A percentile compares a stretch with the other conserved stretches of the same genome.
These are phyloP conservation scores for Clavispora santaluciae DNA, from an alignment of 805 yeast genomes.

Conservation along the genomic window DNA sequence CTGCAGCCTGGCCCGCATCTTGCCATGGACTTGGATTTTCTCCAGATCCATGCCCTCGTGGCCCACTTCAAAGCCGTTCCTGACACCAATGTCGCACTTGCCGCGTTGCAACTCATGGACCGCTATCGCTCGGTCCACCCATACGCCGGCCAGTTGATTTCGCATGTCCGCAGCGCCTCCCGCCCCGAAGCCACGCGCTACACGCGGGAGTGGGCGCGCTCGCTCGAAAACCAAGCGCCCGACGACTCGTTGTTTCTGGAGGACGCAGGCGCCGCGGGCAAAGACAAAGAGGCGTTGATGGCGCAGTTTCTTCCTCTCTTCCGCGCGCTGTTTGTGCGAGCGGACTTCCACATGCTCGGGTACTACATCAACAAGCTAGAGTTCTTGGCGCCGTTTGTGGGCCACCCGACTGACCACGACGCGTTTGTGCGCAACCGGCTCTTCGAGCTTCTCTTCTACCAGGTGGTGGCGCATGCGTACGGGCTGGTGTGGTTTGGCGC, in stretches of 20 bases:
- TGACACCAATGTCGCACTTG: constrained; percentile 2
- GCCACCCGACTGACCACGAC: constrained; percentile 19
- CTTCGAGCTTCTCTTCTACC: constrained; percentile 27
- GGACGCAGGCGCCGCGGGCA: constrained; percentile 4
- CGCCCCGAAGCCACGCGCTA: neutral
- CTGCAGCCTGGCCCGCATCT: too few relatives aligned
- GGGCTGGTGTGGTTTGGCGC: constrained; percentile 20
- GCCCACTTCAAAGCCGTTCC: constrained; percentile 7
- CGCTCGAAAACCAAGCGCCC: constrained; percentile 1
- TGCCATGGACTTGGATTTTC: constrained; percentile 6
- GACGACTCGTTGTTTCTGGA: constrained; percentile 3
- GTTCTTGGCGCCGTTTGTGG: constrained; percentile 18
- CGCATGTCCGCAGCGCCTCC: constrained; percentile 2
- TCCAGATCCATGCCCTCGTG: constrained; percentile 9
- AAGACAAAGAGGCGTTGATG: constrained; percentile 7
- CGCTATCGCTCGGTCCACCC: constrained; percentile 21
- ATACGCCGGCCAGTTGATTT: constrained; percentile 2
- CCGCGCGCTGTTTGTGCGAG: constrained; percentile 12
- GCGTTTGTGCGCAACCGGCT: constrained; percentile 21
- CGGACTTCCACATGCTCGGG: constrained; percentile 17
- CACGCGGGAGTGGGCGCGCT: constrained; percentile 7
- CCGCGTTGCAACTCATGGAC: constrained; percentile 21
- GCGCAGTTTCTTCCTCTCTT: constrained; percentile 6
- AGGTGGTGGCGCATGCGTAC: constrained; percentile 18
- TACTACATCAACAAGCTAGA: constrained; percentile 14